Base-by-base conservation (phyloP, 225 moss, liverwort and hornwort species). In the Ulota crispa region DNA sequence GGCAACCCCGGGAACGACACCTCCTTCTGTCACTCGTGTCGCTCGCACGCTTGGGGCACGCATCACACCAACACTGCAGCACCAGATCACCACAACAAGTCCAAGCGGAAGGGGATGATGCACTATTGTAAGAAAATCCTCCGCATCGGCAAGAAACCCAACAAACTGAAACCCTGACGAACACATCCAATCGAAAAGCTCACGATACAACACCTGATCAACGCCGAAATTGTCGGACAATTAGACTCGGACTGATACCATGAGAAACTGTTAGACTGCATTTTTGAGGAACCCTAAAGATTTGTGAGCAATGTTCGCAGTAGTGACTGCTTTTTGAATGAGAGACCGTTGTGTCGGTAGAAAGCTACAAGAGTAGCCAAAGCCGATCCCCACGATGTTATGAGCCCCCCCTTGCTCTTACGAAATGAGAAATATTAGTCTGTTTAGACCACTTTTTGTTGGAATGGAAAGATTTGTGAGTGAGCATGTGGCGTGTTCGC, bases 51-150 rank as follows among this genome's bases (percentile, higher is more conserved):
- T 37, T 90, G 88, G 88, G n/a, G n/a, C n/a, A 45, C 67, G 20
- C 81, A 78, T 34, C 73, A 23, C 2, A 64, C 83, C 24, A 80
- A 83, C 36, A n/a, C n/a, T n/a, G 77, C 42, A 2, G 10, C 64
- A 12, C 41, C 83, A 23, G 86, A 86, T 27, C 53, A 61, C 52
- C 67, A 31, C 41, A 60, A 61, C 52, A 91, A 86, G 61, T 75
- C 85, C 16, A 88, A 89, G 85, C 80, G 86, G 19, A 91, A 87
- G 54, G 91, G 91, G 36, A 85, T 91, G 91, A 83, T 88, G 86
- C 81, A 91, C 7, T 91, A 75, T 32, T 91, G 91, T 52, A 84
- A 80, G 21, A 88, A 87, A 63, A 81, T 91, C n/a, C 69, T 91
- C 28, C 88, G 88, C 62, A 47, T 91, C 72, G 91, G 91, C 19